Evolutionary conservation across 257 asterid genomes (phyloP), one percentile per base, ranked within the genome.

Genomic region (Lavandula angustifolia): DNA sequence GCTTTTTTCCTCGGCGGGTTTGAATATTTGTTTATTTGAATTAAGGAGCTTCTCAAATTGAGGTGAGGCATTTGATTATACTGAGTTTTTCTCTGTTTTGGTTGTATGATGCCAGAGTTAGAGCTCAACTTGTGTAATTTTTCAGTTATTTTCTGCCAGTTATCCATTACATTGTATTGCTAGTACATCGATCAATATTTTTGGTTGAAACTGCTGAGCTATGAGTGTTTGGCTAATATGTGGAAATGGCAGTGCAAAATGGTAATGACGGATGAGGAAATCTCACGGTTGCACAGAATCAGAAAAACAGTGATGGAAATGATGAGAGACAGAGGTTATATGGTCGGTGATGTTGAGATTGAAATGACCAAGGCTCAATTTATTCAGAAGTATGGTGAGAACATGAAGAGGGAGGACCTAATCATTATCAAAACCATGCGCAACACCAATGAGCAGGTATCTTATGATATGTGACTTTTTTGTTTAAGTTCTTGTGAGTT

Each of bases 361-460:
- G 67, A 65, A 1, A 71, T 74, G 82, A 29, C 82, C 1, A 74
- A 31, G 71, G 0, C 9, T 52, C 76, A 74, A 62, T 82, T 82
- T 68, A 4, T 52, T 17, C 50, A 42, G 18, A 81, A 78, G 79
- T 76, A 76, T 65, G 85, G 91, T 3, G 86, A 82, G 22, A 80
- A 54, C 54, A 73, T 84, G 89, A 84, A 80, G 80, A 81, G 94
- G 35, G 89, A 83, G 51, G 95, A 84, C 75, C 84, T 86, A 1
- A 69, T 71, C 16, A 68, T 86, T 17, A 59, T 47, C 9, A 84
- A 84, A 74, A 34, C 29, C 37, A 48, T 54, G 76, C 81, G 89
- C 66, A 67, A 75, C 17, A 37, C 40, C 71, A 66, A 83, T 43
- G 80, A 80, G 11, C 70, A 83, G 94, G 95, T 87, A 29, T 9